Base-by-base conservation (phyloP, 352 stramenopile genomes). In the Peronosclerospora sorghi region DNA sequence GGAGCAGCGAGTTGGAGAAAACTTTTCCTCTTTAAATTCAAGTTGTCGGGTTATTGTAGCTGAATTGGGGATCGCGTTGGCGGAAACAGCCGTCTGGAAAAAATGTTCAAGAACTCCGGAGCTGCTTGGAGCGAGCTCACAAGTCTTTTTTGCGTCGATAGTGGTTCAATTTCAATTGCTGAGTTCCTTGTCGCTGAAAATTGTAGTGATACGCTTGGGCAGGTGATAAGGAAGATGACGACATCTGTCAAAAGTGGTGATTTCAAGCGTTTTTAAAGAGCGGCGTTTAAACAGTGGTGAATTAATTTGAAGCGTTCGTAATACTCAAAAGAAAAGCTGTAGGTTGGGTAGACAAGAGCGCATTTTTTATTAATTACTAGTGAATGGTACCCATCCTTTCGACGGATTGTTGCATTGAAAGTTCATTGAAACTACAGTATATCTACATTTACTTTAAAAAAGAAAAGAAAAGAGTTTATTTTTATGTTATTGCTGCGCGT, bases 181-280 rank as follows among this genome's bases (percentile, higher is more conserved):
- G 58, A 73, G 19, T 26, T 65, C 10, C 40, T 63, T 8, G 18
- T 48, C 24, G 49, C 49, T 19, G 40, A 35, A 13, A 41, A 29
- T 15, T 36, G 63, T 39, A 29, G 49, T 43, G 24, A 45, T n/a
- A 51, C 62, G 46, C 62, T 82, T 20, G 27, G 51, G 12, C 45
- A 59, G 32, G 28, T 54, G 13, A 12, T 82, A 18, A 41, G 42
- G 32, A 65, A 56, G 10, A 51, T 54, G 35, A 54, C 51, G 24
- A 27, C 32, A 12, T 46, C 51, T 37, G 38, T 62, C 2, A 47
- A 59, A 27, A 66, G 43, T 20, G 45, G 73, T 12, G 56, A 47
- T 0, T 35, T 75, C 17, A 69, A 67, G 24, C 77, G 34, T 29
- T 82, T 0, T 35, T 82, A 23, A 66, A 82, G 35, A 29, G 35